Conservation (phyloP, 305 asterid species). For the Solanum chacoense region DNA sequence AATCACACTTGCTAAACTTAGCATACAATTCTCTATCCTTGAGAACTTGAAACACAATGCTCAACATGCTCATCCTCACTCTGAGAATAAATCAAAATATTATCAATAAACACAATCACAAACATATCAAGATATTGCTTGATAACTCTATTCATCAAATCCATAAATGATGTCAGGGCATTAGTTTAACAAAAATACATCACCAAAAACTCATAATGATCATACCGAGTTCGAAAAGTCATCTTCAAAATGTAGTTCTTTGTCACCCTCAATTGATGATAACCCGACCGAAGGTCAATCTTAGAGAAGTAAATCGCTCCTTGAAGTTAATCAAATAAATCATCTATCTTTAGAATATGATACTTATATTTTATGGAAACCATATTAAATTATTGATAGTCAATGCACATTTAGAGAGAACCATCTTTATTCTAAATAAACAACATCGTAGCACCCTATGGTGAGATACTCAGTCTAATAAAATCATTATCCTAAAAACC, state of each 20-base stretch:
- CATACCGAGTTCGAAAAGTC: neutral
- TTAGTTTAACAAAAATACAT: neutral
- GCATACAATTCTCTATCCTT: neutral
- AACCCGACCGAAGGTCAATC: neutral
- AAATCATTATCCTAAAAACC: neutral
- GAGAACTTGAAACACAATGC: neutral
- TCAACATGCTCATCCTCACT: neutral
- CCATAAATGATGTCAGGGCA: neutral
- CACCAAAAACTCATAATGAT: neutral
- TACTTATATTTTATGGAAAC: neutral
- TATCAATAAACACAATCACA: neutral
- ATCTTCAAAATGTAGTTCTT: neutral
- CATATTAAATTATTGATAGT: neutral
- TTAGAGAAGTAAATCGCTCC: neutral
- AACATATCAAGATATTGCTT: neutral
- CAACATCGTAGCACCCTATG: neutral
- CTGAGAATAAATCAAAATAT: neutral
- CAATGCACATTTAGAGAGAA: too few species aligned
- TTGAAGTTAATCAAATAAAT: neutral
- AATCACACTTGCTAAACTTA: neutral
- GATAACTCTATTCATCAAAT: neutral
- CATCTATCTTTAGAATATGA: neutral
- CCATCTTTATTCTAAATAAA: neutral
- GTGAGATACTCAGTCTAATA: neutral
- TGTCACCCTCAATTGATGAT: neutral